A percentile compares a stretch with the other conserved stretches of the same genome.
phyloP scores from a whole-genome alignment of 2,329 filamentous ascomycete species.

The Alternaria viburni region DNA sequence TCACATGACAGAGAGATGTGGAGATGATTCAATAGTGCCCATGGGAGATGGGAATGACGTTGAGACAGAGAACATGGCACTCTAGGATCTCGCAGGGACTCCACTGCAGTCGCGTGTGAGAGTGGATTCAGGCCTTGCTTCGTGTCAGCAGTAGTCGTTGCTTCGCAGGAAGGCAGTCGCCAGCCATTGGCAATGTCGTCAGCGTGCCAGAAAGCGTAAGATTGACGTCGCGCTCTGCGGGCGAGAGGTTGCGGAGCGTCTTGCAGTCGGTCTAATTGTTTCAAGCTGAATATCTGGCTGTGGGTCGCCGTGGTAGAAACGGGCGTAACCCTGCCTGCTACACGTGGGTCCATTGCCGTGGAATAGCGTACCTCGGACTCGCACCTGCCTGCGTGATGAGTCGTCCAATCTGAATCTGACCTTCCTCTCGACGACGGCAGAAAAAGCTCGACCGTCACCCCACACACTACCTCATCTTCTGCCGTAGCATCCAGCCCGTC shows the following conservation, averaged over 20 bases:
- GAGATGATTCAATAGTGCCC: conserved; percentile 6
- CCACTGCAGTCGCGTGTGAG: neutral
- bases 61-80: neutral
- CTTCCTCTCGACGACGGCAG: neutral
- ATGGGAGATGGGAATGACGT: conserved; percentile 6
- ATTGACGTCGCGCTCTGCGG: conserved; percentile 3
- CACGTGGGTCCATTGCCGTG: conserved; percentile 25
- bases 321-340: conserved; percentile 17
- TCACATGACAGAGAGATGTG: neutral
- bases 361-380: conserved; percentile 12
- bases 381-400: conserved; percentile 4
- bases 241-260: conserved; percentile 16
- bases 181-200: neutral
- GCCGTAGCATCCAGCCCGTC: conserved; percentile 9
- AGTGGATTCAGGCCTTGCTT: neutral
- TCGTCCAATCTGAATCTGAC: neutral
- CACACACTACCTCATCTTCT: conserved; percentile 11
- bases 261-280: conserved; percentile 12
- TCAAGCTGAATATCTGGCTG: conserved; percentile 12
- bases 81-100: neutral
- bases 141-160: neutral
- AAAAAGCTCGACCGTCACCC: neutral
- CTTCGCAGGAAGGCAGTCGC: neutral
- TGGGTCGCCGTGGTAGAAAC: conserved; percentile 12
- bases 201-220: neutral